Evolutionary conservation across 805 yeast species (phyloP), one percentile per base, ranked within the genome.

Genomic region (Zygoascus bituminiphila): DNA sequence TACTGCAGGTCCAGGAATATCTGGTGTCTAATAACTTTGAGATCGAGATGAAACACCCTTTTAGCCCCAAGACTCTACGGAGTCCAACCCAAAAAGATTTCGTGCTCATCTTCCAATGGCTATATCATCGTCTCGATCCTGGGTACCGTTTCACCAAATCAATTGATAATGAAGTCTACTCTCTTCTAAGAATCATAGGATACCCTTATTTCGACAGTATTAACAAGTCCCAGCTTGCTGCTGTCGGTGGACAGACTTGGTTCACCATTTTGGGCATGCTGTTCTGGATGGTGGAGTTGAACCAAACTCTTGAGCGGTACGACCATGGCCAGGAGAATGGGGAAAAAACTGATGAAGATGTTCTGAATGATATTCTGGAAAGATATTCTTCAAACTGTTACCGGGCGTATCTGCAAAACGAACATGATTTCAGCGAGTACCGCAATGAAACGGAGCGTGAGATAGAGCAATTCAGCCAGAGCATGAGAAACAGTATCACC

Each of bases 61-160:
- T 88, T 19, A 74, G 85, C 2, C 69, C 73, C 8, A 81, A 79
- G 60, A 77, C 87, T 1, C 68, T 88, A 50, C 75, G 70, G 54
- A 78, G 74, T 54, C 96, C 96, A 15, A 88, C 96, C 0, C 96
- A 88, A 60, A 85, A 84, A 59, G 95, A 86, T 56, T 88, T 88
- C 63, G 79, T 79, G 6, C 61, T 76, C 40, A 79, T 88, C 10
- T 88, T 88, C 66, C 84, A 83, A 62, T 89, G 88, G 76, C 65
- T 89, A 21, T 88, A 85, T 66, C 74, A 73, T 52, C 75, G 80
- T 54, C 70, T 87, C 37, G 96, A 88, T 62, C 96, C 95, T 0
- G 84, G 83, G 29, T 83, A 83, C 62, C 70, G 69, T 54, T 86
- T 85, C 62, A 71, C 77, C 15, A 78, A 76, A 59, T 72, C 85